Conservation (phyloP, 306 rosid species). For the Lathyrus tuberosus region DNA sequence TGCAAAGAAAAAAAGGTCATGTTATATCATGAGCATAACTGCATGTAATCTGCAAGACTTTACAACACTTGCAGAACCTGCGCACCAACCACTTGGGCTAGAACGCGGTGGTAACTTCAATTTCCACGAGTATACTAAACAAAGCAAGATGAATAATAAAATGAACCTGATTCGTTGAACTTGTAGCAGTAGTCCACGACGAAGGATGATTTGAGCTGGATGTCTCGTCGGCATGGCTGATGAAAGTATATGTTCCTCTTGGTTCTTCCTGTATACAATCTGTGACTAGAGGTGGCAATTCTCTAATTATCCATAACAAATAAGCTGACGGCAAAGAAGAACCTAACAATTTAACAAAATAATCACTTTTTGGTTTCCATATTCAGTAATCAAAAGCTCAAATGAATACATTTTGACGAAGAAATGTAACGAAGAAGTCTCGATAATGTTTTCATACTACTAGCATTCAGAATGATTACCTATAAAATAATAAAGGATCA, state of each 20-base stretch:
- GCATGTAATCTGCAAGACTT: not conserved
- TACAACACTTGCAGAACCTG: no score
- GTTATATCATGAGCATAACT: conserved; percentile 20
- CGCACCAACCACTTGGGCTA: no score
- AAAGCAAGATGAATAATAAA: conserved; percentile 10
- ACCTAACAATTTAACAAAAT: conserved; percentile 44
- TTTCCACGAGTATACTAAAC: not conserved
- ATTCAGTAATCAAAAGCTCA: conserved; percentile 12
- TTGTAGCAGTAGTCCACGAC: conserved; percentile 46
- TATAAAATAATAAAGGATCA: conserved; percentile 58
- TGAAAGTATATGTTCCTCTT: conserved; percentile 50
- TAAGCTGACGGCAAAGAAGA: conserved; percentile 69
- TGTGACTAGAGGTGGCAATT: conserved; percentile 57
- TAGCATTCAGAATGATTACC: conserved; percentile 48
- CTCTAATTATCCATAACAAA: conserved; percentile 72
- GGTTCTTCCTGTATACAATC: conserved; percentile 49
- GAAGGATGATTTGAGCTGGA: conserved; percentile 38
- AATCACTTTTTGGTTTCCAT: conserved; percentile 11
- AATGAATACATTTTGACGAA: not conserved
- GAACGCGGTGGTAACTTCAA: not conserved
- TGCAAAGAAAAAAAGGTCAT: conserved; percentile 36
- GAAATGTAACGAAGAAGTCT: conserved; percentile 1
- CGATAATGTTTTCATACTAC: not conserved
- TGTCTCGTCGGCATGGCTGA: conserved; percentile 46
- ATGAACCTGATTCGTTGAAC: conserved; percentile 63